A percentile compares a stretch with the other conserved stretches of the same genome.
These are phyloP conservation scores for Pleurotus sapidus DNA, from an alignment of 768 basidiomycete genomes.

Conservation along the genomic window DNA sequence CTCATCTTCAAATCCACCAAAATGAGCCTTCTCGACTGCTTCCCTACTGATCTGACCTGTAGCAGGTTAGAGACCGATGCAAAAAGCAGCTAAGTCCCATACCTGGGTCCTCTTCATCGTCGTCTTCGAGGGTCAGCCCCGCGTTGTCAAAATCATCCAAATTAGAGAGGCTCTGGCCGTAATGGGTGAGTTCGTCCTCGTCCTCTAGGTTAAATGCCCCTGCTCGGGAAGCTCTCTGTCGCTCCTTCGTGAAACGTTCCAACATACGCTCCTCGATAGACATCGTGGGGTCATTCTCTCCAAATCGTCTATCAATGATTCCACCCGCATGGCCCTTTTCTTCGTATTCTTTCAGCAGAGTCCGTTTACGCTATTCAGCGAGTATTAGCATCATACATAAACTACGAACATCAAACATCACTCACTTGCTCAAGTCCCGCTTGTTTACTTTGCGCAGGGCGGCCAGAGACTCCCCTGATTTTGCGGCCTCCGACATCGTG, in stretches of 20 bases:
- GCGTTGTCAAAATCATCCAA: conserved; percentile 81
- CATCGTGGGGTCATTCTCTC: conserved; percentile 91
- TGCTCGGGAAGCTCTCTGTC: conserved; percentile 71
- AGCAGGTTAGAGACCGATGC: conserved; percentile 2
- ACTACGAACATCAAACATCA: conserved; percentile 2
- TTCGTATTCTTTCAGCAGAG: conserved; percentile 84
- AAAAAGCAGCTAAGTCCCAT: conserved; percentile 9
- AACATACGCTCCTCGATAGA: conserved; percentile 97
- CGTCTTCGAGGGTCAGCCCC: conserved; percentile 56
- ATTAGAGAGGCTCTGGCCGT: conserved; percentile 83
- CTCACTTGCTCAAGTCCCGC: conserved; percentile 86
- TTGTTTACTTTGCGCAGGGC: conserved; percentile 86
- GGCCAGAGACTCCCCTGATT: conserved; percentile 77
- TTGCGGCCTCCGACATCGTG: conserved; percentile 90
- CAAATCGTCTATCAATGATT: conserved; percentile 91
- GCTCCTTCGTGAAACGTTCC: conserved; percentile 90
- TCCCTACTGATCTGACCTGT: conserved; percentile 67
- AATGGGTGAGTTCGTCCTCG: conserved; percentile 89
- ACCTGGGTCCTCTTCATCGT: conserved; percentile 55
- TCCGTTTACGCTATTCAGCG: conserved; percentile 82
- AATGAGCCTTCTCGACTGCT: conserved; percentile 69
- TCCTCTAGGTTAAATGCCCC: conserved; percentile 89
- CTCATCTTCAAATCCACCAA: conserved; percentile 82
- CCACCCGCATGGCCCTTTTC: conserved; percentile 82
- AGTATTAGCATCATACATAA: background rate